Evolutionary conservation across 106 monocot genomes (phyloP).

Genomic region (Acanthochlamys bracteata): DNA sequence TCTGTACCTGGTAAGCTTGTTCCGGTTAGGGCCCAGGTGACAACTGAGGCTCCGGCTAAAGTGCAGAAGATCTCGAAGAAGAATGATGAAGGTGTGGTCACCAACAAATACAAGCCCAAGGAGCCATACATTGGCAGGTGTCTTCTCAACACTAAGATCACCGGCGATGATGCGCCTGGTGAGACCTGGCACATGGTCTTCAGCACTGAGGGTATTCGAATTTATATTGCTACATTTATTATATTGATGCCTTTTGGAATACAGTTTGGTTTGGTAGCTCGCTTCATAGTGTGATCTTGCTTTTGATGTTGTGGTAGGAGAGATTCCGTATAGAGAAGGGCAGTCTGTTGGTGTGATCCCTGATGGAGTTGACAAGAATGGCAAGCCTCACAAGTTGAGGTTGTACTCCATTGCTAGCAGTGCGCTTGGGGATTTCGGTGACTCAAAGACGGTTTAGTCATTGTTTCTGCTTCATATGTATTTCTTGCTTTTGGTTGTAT

Average conservation of each 20-base stretch:
- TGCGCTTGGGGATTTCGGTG: constrained; percentile 91
- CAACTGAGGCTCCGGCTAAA: constrained; percentile 62
- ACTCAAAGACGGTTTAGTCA: constrained; percentile 61
- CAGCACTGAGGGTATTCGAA: constrained; percentile 69
- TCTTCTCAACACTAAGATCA: constrained; percentile 97
- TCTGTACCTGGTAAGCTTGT: constrained; percentile 1
- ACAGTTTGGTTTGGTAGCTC: constrained; percentile 1
- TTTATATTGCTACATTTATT: neutral
- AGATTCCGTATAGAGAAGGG: constrained; percentile 93
- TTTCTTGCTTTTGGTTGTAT: neutral
- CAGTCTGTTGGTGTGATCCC: constrained; percentile 88
- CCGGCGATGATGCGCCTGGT: constrained; percentile 93
- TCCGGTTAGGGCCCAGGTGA: constrained; percentile 44
- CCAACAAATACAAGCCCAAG: constrained; percentile 87
- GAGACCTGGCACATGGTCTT: constrained; percentile 99
- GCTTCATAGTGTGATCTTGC: neutral
- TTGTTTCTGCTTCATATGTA: neutral
- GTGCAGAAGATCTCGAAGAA: constrained; percentile 67
- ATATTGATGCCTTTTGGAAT: neutral
- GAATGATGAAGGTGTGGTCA: constrained; percentile 73
- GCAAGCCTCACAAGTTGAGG: constrained; percentile 95
- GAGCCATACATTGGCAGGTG: constrained; percentile 64
- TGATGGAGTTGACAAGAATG: constrained; percentile 88
- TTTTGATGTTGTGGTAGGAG: constrained; percentile 28
- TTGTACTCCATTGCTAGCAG: constrained; percentile 97